phyloP scores from a whole-genome alignment of 768 basidiomycete genomes.

The Lactarius tabidus region DNA sequence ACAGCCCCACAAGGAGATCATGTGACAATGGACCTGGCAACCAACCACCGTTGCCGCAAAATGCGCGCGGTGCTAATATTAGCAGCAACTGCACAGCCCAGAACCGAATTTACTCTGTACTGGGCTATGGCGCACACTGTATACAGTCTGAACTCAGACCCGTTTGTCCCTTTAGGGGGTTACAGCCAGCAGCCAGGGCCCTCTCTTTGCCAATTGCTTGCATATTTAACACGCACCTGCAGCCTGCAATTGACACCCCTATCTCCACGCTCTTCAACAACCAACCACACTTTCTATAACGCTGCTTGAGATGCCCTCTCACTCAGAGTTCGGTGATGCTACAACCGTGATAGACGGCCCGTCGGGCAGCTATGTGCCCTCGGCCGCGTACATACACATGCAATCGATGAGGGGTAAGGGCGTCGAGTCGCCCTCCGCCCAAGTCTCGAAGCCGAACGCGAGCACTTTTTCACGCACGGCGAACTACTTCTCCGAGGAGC shows the following conservation, averaged over 20 bases:
- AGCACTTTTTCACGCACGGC: conserved; percentile 10
- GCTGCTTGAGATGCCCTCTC: neutral
- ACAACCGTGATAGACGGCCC: conserved; percentile 11
- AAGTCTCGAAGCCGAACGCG: neutral
- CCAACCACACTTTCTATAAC: neutral
- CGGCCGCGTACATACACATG: neutral
- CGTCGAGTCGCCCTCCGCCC: neutral
- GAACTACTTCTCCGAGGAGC: conserved; percentile 41
- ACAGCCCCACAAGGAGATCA: neutral
- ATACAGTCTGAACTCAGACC: no score
- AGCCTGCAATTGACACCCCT: neutral
- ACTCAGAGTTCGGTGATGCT: conserved; percentile 17
- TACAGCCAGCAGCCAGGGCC: no score
- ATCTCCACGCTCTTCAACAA: neutral
- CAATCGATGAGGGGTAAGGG: neutral
- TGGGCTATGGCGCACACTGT: no score
- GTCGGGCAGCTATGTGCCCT: neutral
- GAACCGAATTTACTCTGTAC: no score
- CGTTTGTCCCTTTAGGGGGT: no score
- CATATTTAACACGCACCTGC: no score
- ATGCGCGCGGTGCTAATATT: no score
- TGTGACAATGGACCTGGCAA: neutral
- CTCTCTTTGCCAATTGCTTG: no score
- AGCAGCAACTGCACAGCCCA: no score
- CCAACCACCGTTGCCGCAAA: neutral